These are phyloP conservation scores for Phytophthora capsici DNA, from an alignment of 352 stramenopile genomes.

Conservation along the genomic window DNA sequence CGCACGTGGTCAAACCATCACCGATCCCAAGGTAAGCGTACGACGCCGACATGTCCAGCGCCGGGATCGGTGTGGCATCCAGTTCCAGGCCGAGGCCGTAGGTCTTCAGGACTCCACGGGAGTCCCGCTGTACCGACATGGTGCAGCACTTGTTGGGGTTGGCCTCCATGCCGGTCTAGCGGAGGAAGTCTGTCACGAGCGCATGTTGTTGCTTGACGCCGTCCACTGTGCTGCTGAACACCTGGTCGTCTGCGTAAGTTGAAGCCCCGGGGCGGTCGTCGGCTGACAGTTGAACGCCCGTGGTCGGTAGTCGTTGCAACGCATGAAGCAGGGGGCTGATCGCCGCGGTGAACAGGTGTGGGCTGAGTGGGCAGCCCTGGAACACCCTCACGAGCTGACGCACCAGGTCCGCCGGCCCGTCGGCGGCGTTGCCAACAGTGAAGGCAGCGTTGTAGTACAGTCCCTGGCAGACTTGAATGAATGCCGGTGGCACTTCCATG, in stretches of 20 bases:
- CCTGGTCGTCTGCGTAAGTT: slow-evolving; percentile 30
- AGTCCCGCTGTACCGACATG: not conserved
- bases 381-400: slow-evolving; percentile 31
- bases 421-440: slow-evolving; percentile 17
- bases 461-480: slow-evolving; percentile 6
- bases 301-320: not conserved
- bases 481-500: no score
- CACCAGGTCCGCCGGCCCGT: slow-evolving; percentile 21
- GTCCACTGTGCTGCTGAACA: slow-evolving; percentile 25
- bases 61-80: not conserved
- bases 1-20: not conserved
- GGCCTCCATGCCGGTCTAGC: slow-evolving; percentile 10
- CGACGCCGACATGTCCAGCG: not conserved
- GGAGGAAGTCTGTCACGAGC: not conserved
- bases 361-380: slow-evolving; percentile 37
- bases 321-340: slow-evolving; percentile 25
- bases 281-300: not conserved
- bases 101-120: not conserved
- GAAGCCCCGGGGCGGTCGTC: slow-evolving; percentile 3
- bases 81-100: not conserved
- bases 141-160: slow-evolving; percentile 3
- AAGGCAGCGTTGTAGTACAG: slow-evolving; percentile 20
- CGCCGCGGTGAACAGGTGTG: slow-evolving; percentile 28
- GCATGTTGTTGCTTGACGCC: slow-evolving; percentile 22
- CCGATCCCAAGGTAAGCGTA: slow-evolving; percentile 8